Evolutionary conservation across 805 yeast species (phyloP).

Genomic region (Ogataea corticis): DNA sequence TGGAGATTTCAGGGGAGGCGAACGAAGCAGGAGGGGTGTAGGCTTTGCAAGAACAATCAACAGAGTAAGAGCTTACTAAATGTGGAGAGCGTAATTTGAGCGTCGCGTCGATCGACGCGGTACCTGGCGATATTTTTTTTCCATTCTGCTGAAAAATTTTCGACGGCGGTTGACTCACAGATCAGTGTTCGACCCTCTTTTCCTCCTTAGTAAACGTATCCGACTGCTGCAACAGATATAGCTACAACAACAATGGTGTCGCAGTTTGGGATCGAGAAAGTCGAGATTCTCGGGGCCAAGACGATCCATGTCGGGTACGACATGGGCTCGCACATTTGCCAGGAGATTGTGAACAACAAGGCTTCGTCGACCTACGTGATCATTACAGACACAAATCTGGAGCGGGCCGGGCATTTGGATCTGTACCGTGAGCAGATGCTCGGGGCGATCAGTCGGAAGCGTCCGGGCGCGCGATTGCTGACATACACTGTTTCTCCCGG

Average conservation of each 20-base stretch:
- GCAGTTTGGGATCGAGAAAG: slow-evolving; percentile 43
- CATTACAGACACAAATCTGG: slow-evolving; percentile 82
- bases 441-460: slow-evolving; percentile 32
- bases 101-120: slow-evolving; percentile 2
- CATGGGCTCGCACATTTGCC: slow-evolving; percentile 71
- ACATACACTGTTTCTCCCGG: slow-evolving; percentile 86
- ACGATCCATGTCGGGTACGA: slow-evolving; percentile 89
- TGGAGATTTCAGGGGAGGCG: not conserved
- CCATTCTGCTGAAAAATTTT: slow-evolving; percentile 1
- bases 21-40: not conserved
- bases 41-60: not conserved
- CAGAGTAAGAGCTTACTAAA: too few species aligned
- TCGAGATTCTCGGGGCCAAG: slow-evolving; percentile 77
- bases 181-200: too few species aligned
- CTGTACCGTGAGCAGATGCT: slow-evolving; percentile 46
- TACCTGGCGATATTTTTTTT: too few species aligned
- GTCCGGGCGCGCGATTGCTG: slow-evolving; percentile 66
- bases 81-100: not conserved
- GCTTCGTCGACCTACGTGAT: slow-evolving; percentile 91
- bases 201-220: too few species aligned
- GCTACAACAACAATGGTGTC: slow-evolving; percentile 16
- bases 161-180: slow-evolving; percentile 7
- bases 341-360: slow-evolving; percentile 58
- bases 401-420: slow-evolving; percentile 59
- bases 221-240: not conserved